Evolutionary conservation across 345 rosid species (phyloP), one percentile per base, ranked within the genome.

Genomic region (Lepidium sativum): DNA sequence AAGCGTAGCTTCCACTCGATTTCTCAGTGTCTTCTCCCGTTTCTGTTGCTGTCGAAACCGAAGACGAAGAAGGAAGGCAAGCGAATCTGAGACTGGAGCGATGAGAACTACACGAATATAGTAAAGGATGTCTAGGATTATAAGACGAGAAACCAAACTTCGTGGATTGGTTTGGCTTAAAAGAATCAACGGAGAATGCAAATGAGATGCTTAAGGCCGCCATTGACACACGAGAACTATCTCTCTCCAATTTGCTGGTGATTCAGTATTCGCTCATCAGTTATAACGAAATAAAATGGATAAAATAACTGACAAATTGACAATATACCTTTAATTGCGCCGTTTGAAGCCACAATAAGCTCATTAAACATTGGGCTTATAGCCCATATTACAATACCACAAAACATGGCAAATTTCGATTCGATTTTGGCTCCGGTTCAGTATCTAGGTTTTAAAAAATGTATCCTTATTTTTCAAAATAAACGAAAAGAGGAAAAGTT

Each of bases 151-250:
- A 32, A 9, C 51, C 7, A 27, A 73, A 62, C 31, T 72, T 64
- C 0, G 63, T 63, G 11, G 71, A n/a, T 65, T 65, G 71, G 65
- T 2, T 55, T 27, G 56, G 79, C 41, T 70, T 73, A 0, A 68
- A 69, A 52, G 68, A 62, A 67, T 87, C 87, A 3, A 77, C 31
- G 57, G 77, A 58, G 65, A 80, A 55, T 38, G 81, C 78, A 39
- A 78, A 67, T 3, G 88, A 73, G 64, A 85, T 58, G 23, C 79
- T 48, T 32, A 78, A 65, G 41, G 86, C 78, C 43, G 87, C 83
- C 88, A 81, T 82, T 18, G 65, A 70, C 9, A 58, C 68, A 77
- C n/a, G 56, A 37, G 54, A 15, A 54, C 50, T 38, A 42, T 38
- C 55, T 43, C 14, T 51, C 61, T 40, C 58, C 43, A 27, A 51